Evolutionary conservation across 164 flowering plant species (phyloP), one percentile per base, ranked within the genome.

Genomic region (Chloranthus sessilifolius): DNA sequence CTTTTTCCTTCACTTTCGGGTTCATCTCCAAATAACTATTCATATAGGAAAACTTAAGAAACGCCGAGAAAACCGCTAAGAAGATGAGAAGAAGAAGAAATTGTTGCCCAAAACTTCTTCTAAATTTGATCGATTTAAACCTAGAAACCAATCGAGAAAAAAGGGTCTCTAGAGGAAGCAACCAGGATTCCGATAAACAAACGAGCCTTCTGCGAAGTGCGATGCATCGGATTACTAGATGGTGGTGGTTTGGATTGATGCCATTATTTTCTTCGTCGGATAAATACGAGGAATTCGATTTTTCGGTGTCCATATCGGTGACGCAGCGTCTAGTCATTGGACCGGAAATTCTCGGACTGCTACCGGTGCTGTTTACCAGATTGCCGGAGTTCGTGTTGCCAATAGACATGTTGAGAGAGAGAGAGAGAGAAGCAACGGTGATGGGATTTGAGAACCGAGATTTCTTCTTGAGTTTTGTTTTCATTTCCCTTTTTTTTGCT

Each of bases 61-160:
- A 71, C 4, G 67, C 60, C 40, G 79, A 62, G 1, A 67, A 19
- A 16, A 75, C 63, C 21, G 49, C 74, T 63, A 73, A n/a, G 7
- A 46, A 5, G 52, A 77, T 22, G 39, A 77, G 36, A 4, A 41
- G 38, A n/a, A 27, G 63, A 1, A 70, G 16, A 3, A 74, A 34
- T 60, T 43, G 52, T 5, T 78, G 74, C 34, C 64, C 77, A 38
- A 59, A n/a, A 47, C 59, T 60, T 66, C 55, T 67, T 44, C 81
- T 69, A 12, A 61, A 70, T 44, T 61, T 47, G 53, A 64, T 4
- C 2, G 52, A 31, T 33, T 51, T 58, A 20, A 43, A 19, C 42
- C 30, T 1, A 25, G 28, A 22, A 20, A 15, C 9, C 38, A 25
- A 26, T 43, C 53, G 11, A 7, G 46, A 30, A n/a, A n/a, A n/a